Evolutionary conservation across 2,329 filamentous ascomycete genomes (phyloP), one percentile per base, ranked within the genome.

Genomic region (Cordyceps tenuipes): DNA sequence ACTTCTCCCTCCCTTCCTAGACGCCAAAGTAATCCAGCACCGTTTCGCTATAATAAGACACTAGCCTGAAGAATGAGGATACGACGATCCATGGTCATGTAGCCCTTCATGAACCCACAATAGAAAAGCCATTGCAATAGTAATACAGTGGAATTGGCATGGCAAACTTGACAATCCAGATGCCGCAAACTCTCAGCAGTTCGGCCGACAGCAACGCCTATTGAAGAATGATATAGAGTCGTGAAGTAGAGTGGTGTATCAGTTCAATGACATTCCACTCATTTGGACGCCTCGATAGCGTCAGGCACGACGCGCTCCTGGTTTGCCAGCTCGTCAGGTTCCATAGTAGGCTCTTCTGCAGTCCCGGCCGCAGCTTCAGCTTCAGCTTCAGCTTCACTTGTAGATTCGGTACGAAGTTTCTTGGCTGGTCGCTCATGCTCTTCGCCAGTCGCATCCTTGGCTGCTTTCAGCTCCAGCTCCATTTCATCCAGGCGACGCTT

Each of bases 401-500:
- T 49, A 17, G 31, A 36, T 15, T 54, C 62, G 26, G 43, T 62
- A 21, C 70, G 70, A 21, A 66, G 57, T 50, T 61, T 72, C 58
- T 72, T 72, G 7, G 67, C 52, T 19, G 68, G 68, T 15, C 68
- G 64, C 43, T 71, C 68, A 29, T 60, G 17, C 17, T 54, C 51
- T 15, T 26, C 63, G 15, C 62, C 64, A 3, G 62, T 29, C 8
- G 63, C 60, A 2, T 63, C 67, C 48, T 66, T 64, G 0, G 63
- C 64, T 7, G 67, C 73, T 57, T 76, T 77, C 1, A 81, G 69
- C 70, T 84, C 82, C 43, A 81, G 79, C 69, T 93, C 89, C 48
- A 91, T 77, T 65, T 95, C 90, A 61, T 90, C 88, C n/a, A 96
- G 77, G 55, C 89, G 85, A 55, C 88, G 82, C 75, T 95, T 95